phyloP scores from a whole-genome alignment of 2,329 filamentous ascomycete genomes.

The Neurospora sp. region DNA sequence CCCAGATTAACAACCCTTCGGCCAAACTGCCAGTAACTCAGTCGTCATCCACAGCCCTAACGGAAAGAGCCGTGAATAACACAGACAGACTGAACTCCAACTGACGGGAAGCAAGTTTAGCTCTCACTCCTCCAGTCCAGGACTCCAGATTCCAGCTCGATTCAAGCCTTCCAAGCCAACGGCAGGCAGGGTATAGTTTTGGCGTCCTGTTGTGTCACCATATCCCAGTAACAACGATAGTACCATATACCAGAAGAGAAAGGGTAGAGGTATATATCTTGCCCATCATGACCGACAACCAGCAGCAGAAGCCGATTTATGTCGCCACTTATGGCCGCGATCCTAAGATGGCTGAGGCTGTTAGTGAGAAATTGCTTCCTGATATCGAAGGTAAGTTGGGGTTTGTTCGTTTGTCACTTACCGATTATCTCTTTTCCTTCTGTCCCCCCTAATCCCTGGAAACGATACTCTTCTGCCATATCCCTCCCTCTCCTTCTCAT shows the following conservation, averaged over 20 bases:
- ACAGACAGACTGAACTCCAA: background rate
- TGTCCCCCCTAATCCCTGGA: too few relatives aligned
- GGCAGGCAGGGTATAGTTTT: background rate
- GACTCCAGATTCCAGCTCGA: background rate
- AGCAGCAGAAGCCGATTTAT: conserved; percentile 9
- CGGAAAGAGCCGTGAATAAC: background rate
- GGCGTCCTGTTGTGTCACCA: background rate
- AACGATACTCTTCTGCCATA: too few relatives aligned
- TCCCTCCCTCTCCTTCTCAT: too few relatives aligned
- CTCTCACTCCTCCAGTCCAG: background rate
- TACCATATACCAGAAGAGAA: background rate
- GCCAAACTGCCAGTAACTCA: background rate
- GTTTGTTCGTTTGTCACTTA: background rate
- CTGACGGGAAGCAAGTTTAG: background rate
- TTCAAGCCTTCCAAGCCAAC: background rate
- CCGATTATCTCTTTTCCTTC: too few relatives aligned
- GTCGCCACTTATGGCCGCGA: conserved; percentile 16
- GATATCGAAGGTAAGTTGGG: conserved; percentile 12
- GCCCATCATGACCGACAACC: conserved; percentile 4
- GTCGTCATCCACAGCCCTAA: background rate
- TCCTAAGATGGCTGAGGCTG: conserved; percentile 14
- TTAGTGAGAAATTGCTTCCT: conserved; percentile 17
- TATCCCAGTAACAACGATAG: background rate
- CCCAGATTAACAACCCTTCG: background rate
- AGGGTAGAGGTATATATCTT: background rate